Conservation (phyloP, 495 filamentous ascomycete species). For the Elasticomyces elasticus region DNA sequence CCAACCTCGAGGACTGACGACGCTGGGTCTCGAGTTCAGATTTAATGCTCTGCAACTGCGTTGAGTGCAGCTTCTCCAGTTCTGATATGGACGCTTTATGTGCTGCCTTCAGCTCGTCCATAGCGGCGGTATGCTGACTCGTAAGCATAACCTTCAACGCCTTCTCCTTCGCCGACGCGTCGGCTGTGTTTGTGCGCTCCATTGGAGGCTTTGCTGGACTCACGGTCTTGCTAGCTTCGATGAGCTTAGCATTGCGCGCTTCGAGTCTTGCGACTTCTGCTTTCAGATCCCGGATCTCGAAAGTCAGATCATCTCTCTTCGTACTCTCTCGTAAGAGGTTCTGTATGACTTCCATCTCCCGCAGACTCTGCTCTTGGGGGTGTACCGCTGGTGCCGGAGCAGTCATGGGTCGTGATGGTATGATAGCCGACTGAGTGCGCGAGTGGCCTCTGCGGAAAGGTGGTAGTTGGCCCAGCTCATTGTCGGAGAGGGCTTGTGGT, state of each 20-base stretch:
- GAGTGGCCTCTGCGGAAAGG: conserved; percentile 4
- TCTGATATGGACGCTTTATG: conserved; percentile 9
- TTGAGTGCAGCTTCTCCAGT: conserved; percentile 6
- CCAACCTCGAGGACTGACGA: background rate
- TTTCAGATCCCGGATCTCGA: conserved; percentile 12
- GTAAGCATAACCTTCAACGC: conserved; percentile 4
- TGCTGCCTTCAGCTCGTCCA: conserved; percentile 10
- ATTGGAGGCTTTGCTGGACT: background rate
- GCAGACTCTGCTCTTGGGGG: conserved; percentile 1
- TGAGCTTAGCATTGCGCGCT: conserved; percentile 4
- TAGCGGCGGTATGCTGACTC: conserved; percentile 1
- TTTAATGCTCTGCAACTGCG: too few relatives aligned
- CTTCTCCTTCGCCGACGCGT: conserved; percentile 6
- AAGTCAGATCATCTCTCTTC: conserved; percentile 7
- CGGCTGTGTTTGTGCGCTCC: background rate
- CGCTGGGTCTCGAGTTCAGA: conserved; percentile 11
- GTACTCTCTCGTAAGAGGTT: conserved; percentile 17
- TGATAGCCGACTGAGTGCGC: conserved; percentile 14
- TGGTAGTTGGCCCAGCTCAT: conserved; percentile 5
- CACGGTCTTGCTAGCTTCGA: background rate
- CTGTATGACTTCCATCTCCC: conserved; percentile 18
- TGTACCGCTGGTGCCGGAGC: background rate
- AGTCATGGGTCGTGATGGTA: conserved; percentile 4
- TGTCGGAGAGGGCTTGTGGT: conserved; percentile 16
- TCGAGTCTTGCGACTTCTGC: conserved; percentile 9